A percentile compares a stretch with the other conserved stretches of the same genome.
phyloP scores from a whole-genome alignment of 768 basidiomycete genomes.

The Russula abietina region DNA sequence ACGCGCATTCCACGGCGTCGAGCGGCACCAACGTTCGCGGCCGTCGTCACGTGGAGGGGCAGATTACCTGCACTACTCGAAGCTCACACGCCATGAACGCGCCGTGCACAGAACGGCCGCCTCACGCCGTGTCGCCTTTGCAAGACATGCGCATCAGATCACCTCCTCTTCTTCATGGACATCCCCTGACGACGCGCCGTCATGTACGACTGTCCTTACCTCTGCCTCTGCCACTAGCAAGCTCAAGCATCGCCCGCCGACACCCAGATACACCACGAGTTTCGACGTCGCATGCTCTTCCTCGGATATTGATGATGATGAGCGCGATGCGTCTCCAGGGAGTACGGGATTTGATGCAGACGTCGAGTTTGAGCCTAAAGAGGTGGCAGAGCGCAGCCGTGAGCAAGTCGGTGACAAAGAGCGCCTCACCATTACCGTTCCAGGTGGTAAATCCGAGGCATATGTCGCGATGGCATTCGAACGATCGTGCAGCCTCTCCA shows the following conservation, averaged over 20 bases:
- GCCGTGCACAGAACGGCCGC: background rate
- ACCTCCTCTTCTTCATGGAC: slow-evolving; percentile 14
- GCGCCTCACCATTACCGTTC: slow-evolving; percentile 17
- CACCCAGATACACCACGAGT: background rate
- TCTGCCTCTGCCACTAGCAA: background rate
- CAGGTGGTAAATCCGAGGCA: slow-evolving; percentile 21
- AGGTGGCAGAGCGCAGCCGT: background rate
- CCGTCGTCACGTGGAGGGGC: slow-evolving; percentile 3
- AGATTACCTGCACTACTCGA: background rate
- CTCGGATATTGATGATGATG: background rate
- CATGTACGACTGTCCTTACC: background rate
- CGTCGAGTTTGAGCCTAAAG: slow-evolving; percentile 6
- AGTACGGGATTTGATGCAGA: slow-evolving; percentile 8
- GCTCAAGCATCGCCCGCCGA: background rate
- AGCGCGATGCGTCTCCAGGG: slow-evolving; percentile 7
- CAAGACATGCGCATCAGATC: background rate
- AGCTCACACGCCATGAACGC: slow-evolving; percentile 11
- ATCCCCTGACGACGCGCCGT: background rate
- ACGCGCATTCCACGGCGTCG: slow-evolving; percentile 12
- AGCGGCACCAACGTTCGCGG: slow-evolving; percentile 9
- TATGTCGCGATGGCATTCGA: slow-evolving; percentile 21
- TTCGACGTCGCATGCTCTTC: background rate
- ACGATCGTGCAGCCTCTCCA: slow-evolving; percentile 14
- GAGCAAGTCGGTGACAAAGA: background rate
- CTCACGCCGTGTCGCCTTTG: slow-evolving; percentile 9